These are phyloP conservation scores for Fallopia convolvulus DNA, from an alignment of 148 eudicot genomes.

Conservation along the genomic window DNA sequence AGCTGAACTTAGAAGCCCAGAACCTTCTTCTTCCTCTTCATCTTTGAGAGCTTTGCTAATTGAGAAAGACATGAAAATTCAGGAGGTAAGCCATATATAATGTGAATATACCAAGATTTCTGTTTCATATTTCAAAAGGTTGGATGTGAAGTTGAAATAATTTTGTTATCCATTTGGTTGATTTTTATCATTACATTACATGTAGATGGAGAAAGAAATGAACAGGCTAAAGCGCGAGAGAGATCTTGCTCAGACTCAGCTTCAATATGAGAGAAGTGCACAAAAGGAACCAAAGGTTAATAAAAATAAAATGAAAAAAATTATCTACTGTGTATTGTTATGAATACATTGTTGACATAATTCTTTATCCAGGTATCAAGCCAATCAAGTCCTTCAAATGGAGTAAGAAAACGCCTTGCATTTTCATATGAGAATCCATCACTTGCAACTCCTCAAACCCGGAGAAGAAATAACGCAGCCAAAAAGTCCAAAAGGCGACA, in stretches of 20 bases:
- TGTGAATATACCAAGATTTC: neutral
- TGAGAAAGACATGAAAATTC: slow-evolving; percentile 74
- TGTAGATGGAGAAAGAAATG: slow-evolving; percentile 83
- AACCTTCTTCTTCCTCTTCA: slow-evolving; percentile 49
- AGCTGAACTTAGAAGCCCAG: slow-evolving; percentile 85
- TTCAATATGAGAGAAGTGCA: slow-evolving; percentile 64
- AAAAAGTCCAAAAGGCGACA: slow-evolving; percentile 49
- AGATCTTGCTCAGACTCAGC: slow-evolving; percentile 64
- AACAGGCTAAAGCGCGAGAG: slow-evolving; percentile 77
- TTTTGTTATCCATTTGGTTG: neutral
- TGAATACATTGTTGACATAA: neutral
- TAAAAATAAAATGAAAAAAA: no score
- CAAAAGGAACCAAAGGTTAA: slow-evolving; percentile 66
- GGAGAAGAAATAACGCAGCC: slow-evolving; percentile 27
- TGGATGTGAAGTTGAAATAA: neutral
- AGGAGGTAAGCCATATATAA: slow-evolving; percentile 47
- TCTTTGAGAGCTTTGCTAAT: slow-evolving; percentile 48
- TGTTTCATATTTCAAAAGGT: no score
- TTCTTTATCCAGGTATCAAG: slow-evolving; percentile 37
- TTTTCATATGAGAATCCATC: slow-evolving; percentile 30
- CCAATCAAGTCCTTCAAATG: slow-evolving; percentile 45
- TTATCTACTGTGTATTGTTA: neutral
- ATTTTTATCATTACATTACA: slow-evolving; percentile 8
- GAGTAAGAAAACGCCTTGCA: slow-evolving; percentile 64
- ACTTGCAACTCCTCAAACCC: slow-evolving; percentile 19